Base-by-base conservation (phyloP, 768 basidiomycete species). In the Mycena leptocephala region DNA sequence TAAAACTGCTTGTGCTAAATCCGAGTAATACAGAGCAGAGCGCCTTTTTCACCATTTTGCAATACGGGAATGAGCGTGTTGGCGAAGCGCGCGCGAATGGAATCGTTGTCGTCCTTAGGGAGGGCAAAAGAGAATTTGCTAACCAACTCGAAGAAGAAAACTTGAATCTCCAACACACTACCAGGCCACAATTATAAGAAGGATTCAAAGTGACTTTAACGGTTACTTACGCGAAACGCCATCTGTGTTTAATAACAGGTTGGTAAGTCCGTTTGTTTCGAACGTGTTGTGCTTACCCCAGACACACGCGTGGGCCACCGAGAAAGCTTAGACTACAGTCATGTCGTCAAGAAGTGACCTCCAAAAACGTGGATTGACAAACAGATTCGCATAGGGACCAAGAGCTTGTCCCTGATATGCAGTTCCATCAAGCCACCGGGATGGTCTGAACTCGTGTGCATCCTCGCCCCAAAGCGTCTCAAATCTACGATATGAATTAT, bases 311-410 rank as follows among this genome's bases (percentile, higher is more conserved):
- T 13, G 64, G 53, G 14, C 72, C 72, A 13, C 72, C 55, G 1
- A 65, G 14, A 55, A 73, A 73, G 26, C 32, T 46, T 0, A 73
- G 55, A 8, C 72, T 73, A 18, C 11, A 26, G n/a, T n/a, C 2
- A 16, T 20, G 13, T 35, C 6, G 30, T 48, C 30, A 43, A 5
- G 8, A 20, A 3, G 16, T 2, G 9, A 10, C 11, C 2, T 5
- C 16, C 1, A 26, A 33, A 22, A 22, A n/a, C 22, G 9, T 13
- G 8, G 22, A 16, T 4, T 26, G 51, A 72, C 71, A 0, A 1
- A 73, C 72, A 73, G 64, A 37, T 73, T 73, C 10, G 72, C 62
- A 37, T 73, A 73, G 0, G 72, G 72, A 9, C 72, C 72, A 20
- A 73, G 11, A 24, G 63, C 72, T 3, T 73, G 53, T 20, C 63